Conservation (phyloP, 1,284 basidiomycete species). For the Rhodotorula sp. region DNA sequence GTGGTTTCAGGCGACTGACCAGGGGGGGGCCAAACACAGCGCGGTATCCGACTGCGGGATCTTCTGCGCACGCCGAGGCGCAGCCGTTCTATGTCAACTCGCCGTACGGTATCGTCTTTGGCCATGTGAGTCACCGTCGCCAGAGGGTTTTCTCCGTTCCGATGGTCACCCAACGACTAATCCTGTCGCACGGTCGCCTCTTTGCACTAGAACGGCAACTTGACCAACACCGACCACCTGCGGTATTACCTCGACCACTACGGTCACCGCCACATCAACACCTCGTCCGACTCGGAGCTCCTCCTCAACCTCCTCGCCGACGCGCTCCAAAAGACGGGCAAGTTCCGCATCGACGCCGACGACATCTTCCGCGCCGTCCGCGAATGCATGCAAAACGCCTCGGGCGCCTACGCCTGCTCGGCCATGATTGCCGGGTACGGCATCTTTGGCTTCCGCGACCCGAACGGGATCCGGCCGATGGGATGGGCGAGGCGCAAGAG, state of each 20-base stretch:
- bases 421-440: slow-evolving; percentile 99
- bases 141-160: neutral
- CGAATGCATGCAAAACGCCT: slow-evolving; percentile 81
- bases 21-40: slow-evolving; percentile 57
- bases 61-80: slow-evolving; percentile 94
- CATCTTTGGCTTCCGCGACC: slow-evolving; percentile 96
- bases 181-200: neutral
- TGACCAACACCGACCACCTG: slow-evolving; percentile 86
- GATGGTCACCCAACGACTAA: neutral
- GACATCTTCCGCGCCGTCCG: slow-evolving; percentile 96
- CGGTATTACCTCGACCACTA: slow-evolving; percentile 92
- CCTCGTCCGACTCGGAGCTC: slow-evolving; percentile 95
- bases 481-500: slow-evolving; percentile 59
- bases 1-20: neutral
- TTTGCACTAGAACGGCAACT: slow-evolving; percentile 81
- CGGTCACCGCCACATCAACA: slow-evolving; percentile 98
- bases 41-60: slow-evolving; percentile 95
- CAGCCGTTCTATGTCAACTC: slow-evolving; percentile 99
- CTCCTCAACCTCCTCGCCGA: slow-evolving; percentile 96
- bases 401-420: slow-evolving; percentile 93
- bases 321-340: slow-evolving; percentile 96
- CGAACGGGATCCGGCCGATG: slow-evolving; percentile 94
- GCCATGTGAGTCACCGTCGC: slow-evolving; percentile 69
- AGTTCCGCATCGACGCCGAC: slow-evolving; percentile 99
- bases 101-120: slow-evolving; percentile 96